Evolutionary conservation across 2,329 filamentous ascomycete genomes (phyloP).

Genomic region (Tolypocladium capitatum): DNA sequence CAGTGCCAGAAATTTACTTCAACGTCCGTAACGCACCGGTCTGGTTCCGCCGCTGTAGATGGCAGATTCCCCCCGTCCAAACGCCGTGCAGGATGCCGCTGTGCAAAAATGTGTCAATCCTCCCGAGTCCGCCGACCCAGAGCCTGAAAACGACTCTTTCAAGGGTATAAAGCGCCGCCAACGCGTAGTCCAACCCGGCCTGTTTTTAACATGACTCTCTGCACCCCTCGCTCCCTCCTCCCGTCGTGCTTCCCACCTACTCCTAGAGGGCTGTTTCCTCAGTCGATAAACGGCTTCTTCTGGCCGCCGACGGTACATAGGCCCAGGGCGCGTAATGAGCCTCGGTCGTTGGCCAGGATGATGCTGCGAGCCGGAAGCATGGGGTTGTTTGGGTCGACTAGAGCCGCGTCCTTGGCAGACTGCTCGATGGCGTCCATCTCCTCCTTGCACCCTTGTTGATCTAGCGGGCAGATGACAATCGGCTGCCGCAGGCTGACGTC

Average conservation of each 20-base stretch:
- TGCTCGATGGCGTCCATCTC: conserved; percentile 98
- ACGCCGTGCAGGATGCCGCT: conserved; percentile 6
- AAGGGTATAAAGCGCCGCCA: conserved; percentile 2
- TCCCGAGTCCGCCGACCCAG: background rate
- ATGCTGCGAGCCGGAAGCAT: conserved; percentile 83
- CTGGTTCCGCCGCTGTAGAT: background rate
- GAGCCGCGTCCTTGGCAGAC: conserved; percentile 81
- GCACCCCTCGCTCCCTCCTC: background rate
- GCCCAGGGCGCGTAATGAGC: conserved; percentile 47
- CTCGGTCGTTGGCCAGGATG: conserved; percentile 61
- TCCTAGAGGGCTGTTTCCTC: conserved; percentile 4
- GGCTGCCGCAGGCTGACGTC: conserved; percentile 84
- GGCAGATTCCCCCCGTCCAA: conserved; percentile 2
- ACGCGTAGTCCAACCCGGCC: background rate
- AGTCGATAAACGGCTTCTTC: conserved; percentile 55
- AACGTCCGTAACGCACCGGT: background rate
- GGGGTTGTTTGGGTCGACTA: conserved; percentile 77
- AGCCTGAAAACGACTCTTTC: conserved; percentile 4
- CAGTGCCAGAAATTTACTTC: background rate
- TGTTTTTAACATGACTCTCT: background rate
- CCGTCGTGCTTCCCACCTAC: background rate
- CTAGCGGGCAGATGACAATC: conserved; percentile 90
- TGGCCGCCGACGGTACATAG: conserved; percentile 50
- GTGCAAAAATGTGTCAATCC: conserved; percentile 1
- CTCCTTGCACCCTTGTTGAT: conserved; percentile 91